Conservation (phyloP, 257 asterid genomes). For the Scutellaria baicalensis region DNA sequence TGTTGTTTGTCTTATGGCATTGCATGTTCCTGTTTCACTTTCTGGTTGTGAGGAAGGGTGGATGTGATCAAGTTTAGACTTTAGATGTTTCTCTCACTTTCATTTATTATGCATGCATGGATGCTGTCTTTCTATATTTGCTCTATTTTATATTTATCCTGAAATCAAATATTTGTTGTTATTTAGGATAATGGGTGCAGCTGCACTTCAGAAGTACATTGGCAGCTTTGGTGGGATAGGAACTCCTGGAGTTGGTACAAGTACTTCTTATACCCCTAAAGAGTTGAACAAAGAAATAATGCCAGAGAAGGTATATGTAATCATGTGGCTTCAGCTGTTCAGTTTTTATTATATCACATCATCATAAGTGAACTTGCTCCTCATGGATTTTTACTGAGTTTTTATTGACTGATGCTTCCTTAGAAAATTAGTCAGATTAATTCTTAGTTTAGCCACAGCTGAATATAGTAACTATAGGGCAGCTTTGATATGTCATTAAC, state of each 20-base stretch:
- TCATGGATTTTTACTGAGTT: background rate
- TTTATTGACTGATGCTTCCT: background rate
- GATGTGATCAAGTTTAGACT: background rate
- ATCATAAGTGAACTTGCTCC: background rate
- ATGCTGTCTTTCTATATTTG: background rate
- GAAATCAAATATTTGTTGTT: conserved; percentile 3
- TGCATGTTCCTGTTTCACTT: background rate
- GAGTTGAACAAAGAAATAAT: conserved; percentile 75
- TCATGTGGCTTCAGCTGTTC: conserved; percentile 2
- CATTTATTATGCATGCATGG: background rate
- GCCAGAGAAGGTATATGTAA: conserved; percentile 72
- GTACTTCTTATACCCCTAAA: conserved; percentile 83
- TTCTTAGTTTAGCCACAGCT: conserved; percentile 1
- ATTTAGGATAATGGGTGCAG: conserved; percentile 64
- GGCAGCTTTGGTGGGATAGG: conserved; percentile 97
- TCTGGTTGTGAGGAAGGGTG: background rate
- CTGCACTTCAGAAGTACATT: conserved; percentile 91
- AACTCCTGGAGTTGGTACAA: conserved; percentile 88
- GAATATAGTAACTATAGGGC: background rate
- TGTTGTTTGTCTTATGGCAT: background rate
- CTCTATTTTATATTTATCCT: background rate
- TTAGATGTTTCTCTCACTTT: conserved; percentile 1
- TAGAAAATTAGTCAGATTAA: background rate
- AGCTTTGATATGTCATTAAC: background rate
- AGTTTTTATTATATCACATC: background rate